phyloP scores from a whole-genome alignment of 1,139 yeast genomes.

The Blastobotrys apis region DNA sequence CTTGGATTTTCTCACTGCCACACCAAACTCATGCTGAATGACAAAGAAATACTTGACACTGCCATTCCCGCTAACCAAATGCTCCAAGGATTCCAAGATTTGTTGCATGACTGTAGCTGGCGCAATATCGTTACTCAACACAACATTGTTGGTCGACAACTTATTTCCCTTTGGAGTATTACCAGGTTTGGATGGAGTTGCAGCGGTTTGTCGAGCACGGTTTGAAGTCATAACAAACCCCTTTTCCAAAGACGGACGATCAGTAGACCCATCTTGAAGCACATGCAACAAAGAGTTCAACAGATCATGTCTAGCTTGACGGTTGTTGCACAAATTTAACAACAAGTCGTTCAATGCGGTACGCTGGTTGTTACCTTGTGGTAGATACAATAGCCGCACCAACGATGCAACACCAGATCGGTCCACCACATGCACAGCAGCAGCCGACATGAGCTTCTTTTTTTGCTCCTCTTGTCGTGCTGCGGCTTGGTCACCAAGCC shows the following conservation, averaged over 20 bases:
- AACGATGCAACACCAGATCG: conserved; percentile 72
- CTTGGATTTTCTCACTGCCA: conserved; percentile 44
- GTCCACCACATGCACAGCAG: conserved; percentile 58
- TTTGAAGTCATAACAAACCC: conserved; percentile 55
- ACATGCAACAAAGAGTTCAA: conserved; percentile 64
- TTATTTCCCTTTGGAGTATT: conserved; percentile 17
- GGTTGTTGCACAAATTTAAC: conserved; percentile 65
- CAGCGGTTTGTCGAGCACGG: conserved; percentile 25
- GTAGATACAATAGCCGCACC: conserved; percentile 66
- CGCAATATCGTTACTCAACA: conserved; percentile 52
- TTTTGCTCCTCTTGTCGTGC: conserved; percentile 17
- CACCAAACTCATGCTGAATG: conserved; percentile 70
- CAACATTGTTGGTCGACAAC: conserved; percentile 39
- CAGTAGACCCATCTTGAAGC: conserved; percentile 67
- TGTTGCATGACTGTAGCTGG: conserved; percentile 73
- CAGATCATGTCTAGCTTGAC: conserved; percentile 76
- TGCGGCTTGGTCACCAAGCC: conserved; percentile 15
- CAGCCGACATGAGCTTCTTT: conserved; percentile 27
- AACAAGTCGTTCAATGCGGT: conserved; percentile 65
- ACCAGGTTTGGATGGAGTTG: conserved; percentile 18
- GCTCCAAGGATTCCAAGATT: conserved; percentile 69
- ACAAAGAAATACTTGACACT: conserved; percentile 73
- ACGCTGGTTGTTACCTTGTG: conserved; percentile 55
- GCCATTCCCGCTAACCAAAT: conserved; percentile 62
- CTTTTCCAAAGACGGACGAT: conserved; percentile 58